Conservation (phyloP, 225 moss, liverwort and hornwort species). For the Straminergon stramineum region DNA sequence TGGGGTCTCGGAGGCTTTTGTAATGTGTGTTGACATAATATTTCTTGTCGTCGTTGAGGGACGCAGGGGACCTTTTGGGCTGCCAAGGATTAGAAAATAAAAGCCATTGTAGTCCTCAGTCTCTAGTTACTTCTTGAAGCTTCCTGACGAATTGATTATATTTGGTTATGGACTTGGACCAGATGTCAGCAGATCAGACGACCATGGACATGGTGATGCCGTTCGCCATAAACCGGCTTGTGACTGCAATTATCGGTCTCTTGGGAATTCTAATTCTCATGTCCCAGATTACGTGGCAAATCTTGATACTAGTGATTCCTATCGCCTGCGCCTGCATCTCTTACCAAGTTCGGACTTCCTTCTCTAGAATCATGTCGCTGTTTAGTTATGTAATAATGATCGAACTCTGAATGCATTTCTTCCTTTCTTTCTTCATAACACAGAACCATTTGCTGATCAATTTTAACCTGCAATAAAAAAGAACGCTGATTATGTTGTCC, state of each 20-base stretch:
- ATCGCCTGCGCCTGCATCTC: slow-evolving; percentile 18
- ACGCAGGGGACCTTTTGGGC: not conserved
- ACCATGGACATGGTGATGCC: slow-evolving; percentile 35
- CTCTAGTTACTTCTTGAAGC: not conserved
- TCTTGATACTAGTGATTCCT: slow-evolving; percentile 40
- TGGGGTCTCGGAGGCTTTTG: not conserved
- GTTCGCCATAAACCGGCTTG: slow-evolving; percentile 8
- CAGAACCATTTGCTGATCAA: not conserved
- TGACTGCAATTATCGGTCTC: slow-evolving; percentile 11
- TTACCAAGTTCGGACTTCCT: slow-evolving; percentile 34
- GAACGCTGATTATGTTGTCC: not conserved
- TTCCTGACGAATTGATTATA: not conserved
- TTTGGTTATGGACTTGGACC: not conserved
- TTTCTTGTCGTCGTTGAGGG: not conserved
- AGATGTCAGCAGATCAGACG: slow-evolving; percentile 75
- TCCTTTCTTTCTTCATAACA: not conserved
- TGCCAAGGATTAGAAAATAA: not conserved
- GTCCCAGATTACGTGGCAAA: slow-evolving; percentile 34
- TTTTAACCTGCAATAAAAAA: not conserved
- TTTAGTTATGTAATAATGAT: not conserved
- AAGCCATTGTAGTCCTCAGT: not conserved
- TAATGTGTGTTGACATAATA: not conserved
- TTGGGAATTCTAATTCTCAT: slow-evolving; percentile 30
- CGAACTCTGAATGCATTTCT: not conserved
- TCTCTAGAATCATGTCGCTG: not conserved